Base-by-base conservation (phyloP, 805 yeast genomes). In the Cyberlindnera mississippiensis region DNA sequence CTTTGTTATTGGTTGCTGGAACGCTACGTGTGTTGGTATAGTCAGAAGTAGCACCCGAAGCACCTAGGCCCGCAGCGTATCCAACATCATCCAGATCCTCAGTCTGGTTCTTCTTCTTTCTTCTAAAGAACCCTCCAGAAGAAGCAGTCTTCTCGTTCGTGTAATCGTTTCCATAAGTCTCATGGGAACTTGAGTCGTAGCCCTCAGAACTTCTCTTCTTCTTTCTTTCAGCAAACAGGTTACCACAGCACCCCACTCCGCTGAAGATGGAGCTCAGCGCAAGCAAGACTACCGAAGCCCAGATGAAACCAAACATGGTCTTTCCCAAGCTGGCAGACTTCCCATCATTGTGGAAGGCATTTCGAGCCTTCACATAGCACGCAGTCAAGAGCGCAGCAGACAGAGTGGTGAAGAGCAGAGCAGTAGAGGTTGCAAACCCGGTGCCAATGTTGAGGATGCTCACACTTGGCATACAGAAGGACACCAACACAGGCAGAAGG, bases 261-360 rank as follows among this genome's bases (percentile, higher is more conserved):
- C 51, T 48, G 8, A 57, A 35, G 4, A 49, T 10, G 1, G 55
- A 42, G 17, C 53, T 46, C 27, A 56, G 33, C 3, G 39, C 44
- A 38, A 52, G 47, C 35, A 51, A 45, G 30, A 45, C 53, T 9
- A 71, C 71, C 6, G 75, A 59, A 4, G 80, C 60, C 95, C 95
- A 85, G 28, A 78, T 62, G 45, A 82, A 73, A 12, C 78, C 87
- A 59, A 83, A 68, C 59, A 72, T 65, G 32, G 68, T 69, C 8
- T 63, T 57, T 12, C 82, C 82, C 31, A 80, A 31, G 4, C 50
- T 57, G 2, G 83, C 69, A 14, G 41, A 14, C 15, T 61, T 56
- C n/a, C 75, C 75, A 26, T 61, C 67, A 32, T 66, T 51, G 10
- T 60, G 62, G 60, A 78, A 80, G 2, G 67, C 68, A 29, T 69